Evolutionary conservation across 176 grass and related monocot genomes (phyloP).

Genomic region (barley (Hordeum vulgare)): MorexV3_pseudomolecules_assembly NC_058522.1:519663681-519664180

Average conservation of each 20-base stretch:
- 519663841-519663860: slow-evolving; percentile 48
- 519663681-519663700: not conserved
- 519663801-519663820: slow-evolving; percentile 70
- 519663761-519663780: not conserved
- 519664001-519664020: not conserved
- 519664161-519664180: no score
- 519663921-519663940: not conserved
- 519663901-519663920: not conserved
- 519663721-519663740: not conserved
- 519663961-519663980: not conserved
- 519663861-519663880: slow-evolving; percentile 30
- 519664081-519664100: no score
- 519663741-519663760: not conserved
- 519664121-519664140: no score
- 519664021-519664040: not conserved
- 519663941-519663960: not conserved
- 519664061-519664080: not conserved
- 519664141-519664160: no score
- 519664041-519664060: not conserved
- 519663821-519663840: slow-evolving; percentile 66
- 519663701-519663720: not conserved
- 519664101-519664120: no score
- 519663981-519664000: not conserved
- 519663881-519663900: not conserved
- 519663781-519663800: not conserved